Base-by-base conservation (phyloP, 257 asterid genomes). In the Scutellaria baicalensis region DNA sequence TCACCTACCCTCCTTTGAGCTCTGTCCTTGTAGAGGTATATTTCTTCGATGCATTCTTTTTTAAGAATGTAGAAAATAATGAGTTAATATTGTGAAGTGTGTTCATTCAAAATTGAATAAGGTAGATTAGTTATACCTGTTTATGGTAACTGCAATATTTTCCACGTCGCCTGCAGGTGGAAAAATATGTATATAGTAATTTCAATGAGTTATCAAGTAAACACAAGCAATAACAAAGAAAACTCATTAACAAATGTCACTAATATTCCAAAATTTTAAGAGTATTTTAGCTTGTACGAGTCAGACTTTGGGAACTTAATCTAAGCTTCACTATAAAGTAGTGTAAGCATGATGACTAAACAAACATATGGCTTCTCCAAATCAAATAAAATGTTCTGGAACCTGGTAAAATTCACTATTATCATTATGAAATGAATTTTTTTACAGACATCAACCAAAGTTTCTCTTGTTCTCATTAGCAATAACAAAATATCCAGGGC, bases 1-100 rank as follows among this genome's bases (percentile, higher is more conserved):
- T 69, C 45, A 81, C 96, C n/a, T 82, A 93, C 96, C 95, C 98
- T 76, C 95, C 97, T 66, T 79, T 84, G 76, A 89, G 90, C 80
- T 91, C 96, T 42, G 86, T 66, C 86, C 99, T 87, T 69, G 84
- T 75, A 54, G 86, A 79, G 8, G 90, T 78, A 72, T 91, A 91
- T 50, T 84, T 84, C 52, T 81, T 84, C 9, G 93, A 78, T 77
- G 84, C 72, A 82, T 74, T 79, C 99, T 91, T 48, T 45, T 60
- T 50, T 23, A 77, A 63, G 44, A 51, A 64, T 35, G 62, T 43
- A 20, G 62, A 43, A 66, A 71, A 56, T 1, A 31, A 52, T 9
- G 12, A 50, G 52, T 50, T 70, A 38, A 50, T 11, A 38, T 63
- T 39, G 45, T 17, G 6, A 61, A 39, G 36, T 10, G 17, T 21